phyloP scores from a whole-genome alignment of 257 asterid genomes.

The Fraxinus americana region DNA sequence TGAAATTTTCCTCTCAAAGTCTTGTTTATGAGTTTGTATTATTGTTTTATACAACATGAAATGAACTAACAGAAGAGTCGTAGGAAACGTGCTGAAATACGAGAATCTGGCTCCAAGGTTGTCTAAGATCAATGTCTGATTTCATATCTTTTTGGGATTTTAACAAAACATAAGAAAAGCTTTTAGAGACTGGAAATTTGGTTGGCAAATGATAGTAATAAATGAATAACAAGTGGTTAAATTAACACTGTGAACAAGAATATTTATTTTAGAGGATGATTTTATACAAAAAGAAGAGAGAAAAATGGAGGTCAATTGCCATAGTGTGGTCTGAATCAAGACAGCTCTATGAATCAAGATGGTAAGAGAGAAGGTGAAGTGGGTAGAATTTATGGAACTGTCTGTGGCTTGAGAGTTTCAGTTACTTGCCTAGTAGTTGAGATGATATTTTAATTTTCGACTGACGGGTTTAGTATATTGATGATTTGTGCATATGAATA shows the following conservation, averaged over 20 bases:
- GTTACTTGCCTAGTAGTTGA: constrained; percentile 10
- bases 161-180: constrained; percentile 1
- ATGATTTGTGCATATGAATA: constrained; percentile 10
- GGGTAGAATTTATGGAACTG: neutral
- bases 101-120: constrained; percentile 6
- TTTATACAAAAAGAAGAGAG: constrained; percentile 6
- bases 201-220: constrained; percentile 2
- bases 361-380: constrained; percentile 2
- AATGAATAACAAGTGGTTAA: constrained; percentile 3
- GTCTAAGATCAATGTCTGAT: neutral
- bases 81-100: neutral
- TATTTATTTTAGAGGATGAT: constrained; percentile 12
- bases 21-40: neutral
- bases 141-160: neutral
- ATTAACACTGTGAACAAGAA: neutral
- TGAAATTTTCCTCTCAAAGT: neutral
- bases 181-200: neutral
- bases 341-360: neutral
- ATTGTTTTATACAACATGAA: constrained; percentile 12
- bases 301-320: neutral
- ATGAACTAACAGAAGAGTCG: neutral
- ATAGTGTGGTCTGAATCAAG: constrained; percentile 5
- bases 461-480: constrained; percentile 7
- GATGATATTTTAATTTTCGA: neutral
- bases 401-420: constrained; percentile 10